Base-by-base conservation (phyloP, 805 yeast species). In the Candida maltosa region DNA sequence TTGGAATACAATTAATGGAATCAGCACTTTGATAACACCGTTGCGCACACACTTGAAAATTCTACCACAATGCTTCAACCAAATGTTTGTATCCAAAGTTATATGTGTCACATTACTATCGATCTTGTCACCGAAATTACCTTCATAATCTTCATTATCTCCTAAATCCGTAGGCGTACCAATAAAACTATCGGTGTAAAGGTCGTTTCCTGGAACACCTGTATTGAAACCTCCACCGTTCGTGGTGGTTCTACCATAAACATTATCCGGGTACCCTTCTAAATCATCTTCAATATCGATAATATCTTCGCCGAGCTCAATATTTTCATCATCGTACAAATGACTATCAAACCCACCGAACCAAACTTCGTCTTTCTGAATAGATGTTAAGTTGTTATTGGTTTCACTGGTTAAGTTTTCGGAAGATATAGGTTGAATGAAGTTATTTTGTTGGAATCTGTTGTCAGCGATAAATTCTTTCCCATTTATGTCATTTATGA, bases 11-110 rank as follows among this genome's bases (percentile, higher is more conserved):
- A 85, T 80, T 39, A 84, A 62, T 27, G 93, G 89, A 4, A 83
- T 76, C 46, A 79, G 74, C 16, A 80, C 62, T 42, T 70, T 76
- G 40, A 84, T 69, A 3, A 82, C 73, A 10, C 69, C 70, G 44
- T 75, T 74, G 21, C 80, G 68, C 9, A 82, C 73, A 46, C 86
- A 76, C 52, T 84, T 84, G 60, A 71, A 84, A 15, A 84, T 66
- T 41, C 82, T 70, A 2, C 91, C 94, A 54, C 88, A 83, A 49
- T 83, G 89, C 48, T 83, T 81, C 44, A 84, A 61, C 89, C 91
- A 84, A 38, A 83, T 76, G 44, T 85, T 83, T 2, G 93, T 83
- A 56, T 84, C 94, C 38, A 84, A 62, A 1, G 86, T 75, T 36
- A 83, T 69, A 47, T 69, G 70, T 0, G 86, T 78, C 16, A 75